A percentile compares a stretch with the other conserved stretches of the same genome.
These are phyloP conservation scores for Megacollybia marginata DNA, from an alignment of 768 basidiomycete species.

Conservation along the genomic window DNA sequence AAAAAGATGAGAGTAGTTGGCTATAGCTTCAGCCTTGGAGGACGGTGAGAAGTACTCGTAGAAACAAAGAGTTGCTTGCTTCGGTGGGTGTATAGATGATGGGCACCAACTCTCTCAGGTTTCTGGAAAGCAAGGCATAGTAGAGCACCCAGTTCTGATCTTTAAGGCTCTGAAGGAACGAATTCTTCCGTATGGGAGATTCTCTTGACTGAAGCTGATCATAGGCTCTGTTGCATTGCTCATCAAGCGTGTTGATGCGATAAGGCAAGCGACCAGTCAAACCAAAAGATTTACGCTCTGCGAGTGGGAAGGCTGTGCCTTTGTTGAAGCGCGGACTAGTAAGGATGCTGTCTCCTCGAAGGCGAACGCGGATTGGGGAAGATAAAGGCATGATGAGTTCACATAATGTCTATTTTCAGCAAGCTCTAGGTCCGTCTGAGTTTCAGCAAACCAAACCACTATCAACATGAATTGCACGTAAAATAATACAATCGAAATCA, in stretches of 20 bases:
- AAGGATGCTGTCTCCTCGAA: slow-evolving; percentile 58
- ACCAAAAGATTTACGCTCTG: slow-evolving; percentile 67
- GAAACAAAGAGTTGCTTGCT: not conserved
- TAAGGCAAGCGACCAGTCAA: slow-evolving; percentile 43
- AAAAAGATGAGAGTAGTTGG: slow-evolving; percentile 80
- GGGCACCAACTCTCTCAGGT: slow-evolving; percentile 56
- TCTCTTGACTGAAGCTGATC: slow-evolving; percentile 24
- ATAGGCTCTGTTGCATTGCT: slow-evolving; percentile 73
- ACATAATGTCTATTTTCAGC: no score
- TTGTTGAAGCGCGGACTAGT: slow-evolving; percentile 67
- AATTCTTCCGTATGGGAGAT: slow-evolving; percentile 53
- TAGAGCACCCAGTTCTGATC: slow-evolving; percentile 81
- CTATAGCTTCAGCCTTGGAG: slow-evolving; percentile 67
- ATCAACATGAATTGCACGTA: no score
- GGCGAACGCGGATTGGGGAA: slow-evolving; percentile 29
- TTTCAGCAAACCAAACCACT: no score
- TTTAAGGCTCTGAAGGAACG: slow-evolving; percentile 69
- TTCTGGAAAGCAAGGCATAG: slow-evolving; percentile 53
- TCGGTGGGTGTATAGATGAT: slow-evolving; percentile 69
- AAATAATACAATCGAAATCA: no score
- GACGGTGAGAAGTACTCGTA: not conserved
- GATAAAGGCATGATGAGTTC: no score
- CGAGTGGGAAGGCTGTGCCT: slow-evolving; percentile 66
- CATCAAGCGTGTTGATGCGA: slow-evolving; percentile 57
- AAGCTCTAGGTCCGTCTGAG: no score